Evolutionary conservation across 2,329 filamentous ascomycete species (phyloP), one percentile per base, ranked within the genome.

Genomic region (Beauveria varroae): DNA sequence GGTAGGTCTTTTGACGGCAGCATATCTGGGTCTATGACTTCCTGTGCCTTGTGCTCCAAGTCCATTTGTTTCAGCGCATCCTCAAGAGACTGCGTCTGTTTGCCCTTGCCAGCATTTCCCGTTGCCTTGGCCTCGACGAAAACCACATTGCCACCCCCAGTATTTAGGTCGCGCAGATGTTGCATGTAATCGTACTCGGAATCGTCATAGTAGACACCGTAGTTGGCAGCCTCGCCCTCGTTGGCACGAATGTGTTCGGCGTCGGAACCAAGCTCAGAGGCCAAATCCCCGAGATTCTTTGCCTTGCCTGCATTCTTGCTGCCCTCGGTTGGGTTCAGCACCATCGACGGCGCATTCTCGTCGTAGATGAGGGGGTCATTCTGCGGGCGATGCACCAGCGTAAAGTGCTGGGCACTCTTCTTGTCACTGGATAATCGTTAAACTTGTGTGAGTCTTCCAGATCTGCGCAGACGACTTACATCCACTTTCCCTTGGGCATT

Each of bases 121-220:
- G 79, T 72, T 14, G 79, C 74, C 57, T 84, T 82, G n/a, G 84
- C 81, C 67, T 97, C 92, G 44, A 99, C 83, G 71, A 96, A 98
- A 53, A 93, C 86, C 34, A 88, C 85, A 60, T 92, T 88, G 34
- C 90, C 90, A 3, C 85, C 85, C 6, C 83, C 91, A 49, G 79
- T 75, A 62, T 87, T 87, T n/a, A 99, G 78, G 68, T 98, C 95
- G 60, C 92, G 89, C 81, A 99, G 79, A 75, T 99, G 95, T 75
- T 99, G 95, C 95, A 99, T 99, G 78, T 99, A 99, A 75, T 99
- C 95, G 76, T 99, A 99, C 70, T 91, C 85, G 65, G 90, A 89
- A 76, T 99, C 95, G 75, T 99, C 96, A 74, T 83, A 99, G 80
- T 90, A 99, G 65, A 99, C 85, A 65, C 95, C 95, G 75, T 97